Evolutionary conservation across 2,329 filamentous ascomycete genomes (phyloP), one percentile per base, ranked within the genome.

Genomic region (Pezicula radicicola): DNA sequence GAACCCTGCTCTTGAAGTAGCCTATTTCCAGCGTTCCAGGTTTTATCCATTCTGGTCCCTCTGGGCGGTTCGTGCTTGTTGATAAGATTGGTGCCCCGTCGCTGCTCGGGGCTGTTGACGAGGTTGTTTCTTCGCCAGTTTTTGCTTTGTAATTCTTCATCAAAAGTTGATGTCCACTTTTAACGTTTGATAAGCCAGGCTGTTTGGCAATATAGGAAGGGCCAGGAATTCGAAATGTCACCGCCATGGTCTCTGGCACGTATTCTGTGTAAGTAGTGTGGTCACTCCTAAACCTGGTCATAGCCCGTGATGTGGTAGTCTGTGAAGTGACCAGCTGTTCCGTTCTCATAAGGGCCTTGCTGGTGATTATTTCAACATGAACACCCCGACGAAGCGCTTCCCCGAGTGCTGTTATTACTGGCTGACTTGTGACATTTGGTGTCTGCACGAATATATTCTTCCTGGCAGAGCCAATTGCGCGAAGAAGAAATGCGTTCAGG

Each of bases 311-410:
- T 0, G 89, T 93, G 0, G 85, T 89, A 0, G 86, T 91, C 0
- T 87, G 87, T 0, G 88, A 85, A 0, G 89, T 94, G 21, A 90
- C 73, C n/a, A 94, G 72, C 66, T 95, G 90, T 70, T 95, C 90
- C 28, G 89, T 70, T 15, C 88, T 64, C 88, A 91, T 92, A 75
- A 92, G 84, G 13, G 75, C 73, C 53, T 78, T 77, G 57, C 83
- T 85, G 0, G 88, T 91, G 6, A 88, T 73, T 41, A 92, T 78
- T 7, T 74, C 74, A 1, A 95, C 81, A 49, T 87, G 69, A 10
- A 94, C 79, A 1, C 89, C 88, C 1, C 88, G 78, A 3, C 70
- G 59, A 0, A 93, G 70, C 0, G 87, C 86, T 1, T 70, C 70
- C 1, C 87, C 59, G 0, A 95, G 66, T 0, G 80, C 82, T 0